Evolutionary conservation across 75 land plant species (phyloP), one percentile per base, ranked within the genome.

Genomic region (Pinus tabuliformis): DNA sequence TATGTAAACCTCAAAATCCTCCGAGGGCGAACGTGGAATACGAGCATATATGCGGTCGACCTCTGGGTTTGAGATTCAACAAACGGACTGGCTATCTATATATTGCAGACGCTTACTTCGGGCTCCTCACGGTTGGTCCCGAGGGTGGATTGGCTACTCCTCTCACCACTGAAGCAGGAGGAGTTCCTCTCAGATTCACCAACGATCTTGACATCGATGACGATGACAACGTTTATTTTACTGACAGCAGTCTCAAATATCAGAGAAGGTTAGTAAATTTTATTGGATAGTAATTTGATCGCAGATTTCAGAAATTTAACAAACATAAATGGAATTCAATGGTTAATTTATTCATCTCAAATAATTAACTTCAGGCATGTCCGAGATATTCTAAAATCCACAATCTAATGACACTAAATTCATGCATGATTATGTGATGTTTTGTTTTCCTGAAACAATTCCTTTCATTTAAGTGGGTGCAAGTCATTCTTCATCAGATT

Each of bases 71-170:
- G 28, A 78, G 95, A 76, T 93, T 93, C 78, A 54, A 87, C 70
- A 83, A 68, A 57, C 58, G 73, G 56, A 83, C 79, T 15, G 90
- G 89, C 22, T 73, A 89, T 57, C 85, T 93, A 75, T 93, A 93
- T 85, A 87, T 91, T 45, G 95, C 95, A 3, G 95, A 93, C 79
- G 89, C 95, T 12, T 93, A 93, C 62, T 74, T 81, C 73, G 95
- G 95, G 14, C 81, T 93, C 7, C 74, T 93, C 57, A 77, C 79
- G 2, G 95, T 93, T 11, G 88, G 91, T 2, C 83, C 86, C 3
- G 76, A 87, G 42, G 95, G 95, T 57, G 95, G 95, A 15, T 28
- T 86, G 37, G 95, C 95, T 1, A 88, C 78, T 14, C 81, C 93
- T 73, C 76, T 93, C 17, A 83, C 83, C 5, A 80, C 85, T 11